Percentiles rank a stretch among this genome's conserved stretches.
These are phyloP conservation scores for Ophiostoma ips DNA, from an alignment of 2,329 filamentous ascomycete genomes.

Conservation along the genomic window DNA sequence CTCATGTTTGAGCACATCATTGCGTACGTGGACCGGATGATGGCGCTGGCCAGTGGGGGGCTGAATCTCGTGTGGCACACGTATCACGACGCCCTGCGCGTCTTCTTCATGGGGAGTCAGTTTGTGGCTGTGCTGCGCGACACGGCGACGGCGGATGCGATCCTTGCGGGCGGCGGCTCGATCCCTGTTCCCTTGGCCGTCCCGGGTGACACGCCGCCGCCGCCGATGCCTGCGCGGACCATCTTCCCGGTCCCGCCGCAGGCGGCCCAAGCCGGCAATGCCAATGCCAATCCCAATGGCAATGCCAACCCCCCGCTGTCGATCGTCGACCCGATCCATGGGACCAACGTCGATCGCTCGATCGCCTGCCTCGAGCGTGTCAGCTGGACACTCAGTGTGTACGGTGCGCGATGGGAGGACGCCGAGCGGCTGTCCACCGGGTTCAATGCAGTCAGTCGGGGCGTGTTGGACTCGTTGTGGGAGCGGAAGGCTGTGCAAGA, in stretches of 20 bases:
- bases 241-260: conserved; percentile 3
- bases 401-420: conserved; percentile 46
- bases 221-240: conserved; percentile 35
- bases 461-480: conserved; percentile 29
- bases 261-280: conserved; percentile 13
- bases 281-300: too few relatives aligned
- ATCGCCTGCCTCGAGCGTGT: conserved; percentile 41
- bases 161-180: conserved; percentile 33
- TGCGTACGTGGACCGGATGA: conserved; percentile 64
- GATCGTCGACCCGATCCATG: conserved; percentile 7
- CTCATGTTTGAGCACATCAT: conserved; percentile 79
- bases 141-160: conserved; percentile 33
- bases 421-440: conserved; percentile 37
- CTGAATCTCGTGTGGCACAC: conserved; percentile 56
- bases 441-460: conserved; percentile 36
- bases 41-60: conserved; percentile 48
- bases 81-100: conserved; percentile 75
- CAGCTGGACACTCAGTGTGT: conserved; percentile 38
- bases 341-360: conserved; percentile 41
- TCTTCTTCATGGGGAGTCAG: conserved; percentile 60
- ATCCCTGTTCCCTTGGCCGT: conserved; percentile 30
- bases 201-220: conserved; percentile 34
- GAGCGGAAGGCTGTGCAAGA: conserved; percentile 20
- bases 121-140: conserved; percentile 47
- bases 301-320: neutral